Base-by-base conservation (phyloP, 129 eudicot genomes). In the Kitagawia praeruptora region DNA sequence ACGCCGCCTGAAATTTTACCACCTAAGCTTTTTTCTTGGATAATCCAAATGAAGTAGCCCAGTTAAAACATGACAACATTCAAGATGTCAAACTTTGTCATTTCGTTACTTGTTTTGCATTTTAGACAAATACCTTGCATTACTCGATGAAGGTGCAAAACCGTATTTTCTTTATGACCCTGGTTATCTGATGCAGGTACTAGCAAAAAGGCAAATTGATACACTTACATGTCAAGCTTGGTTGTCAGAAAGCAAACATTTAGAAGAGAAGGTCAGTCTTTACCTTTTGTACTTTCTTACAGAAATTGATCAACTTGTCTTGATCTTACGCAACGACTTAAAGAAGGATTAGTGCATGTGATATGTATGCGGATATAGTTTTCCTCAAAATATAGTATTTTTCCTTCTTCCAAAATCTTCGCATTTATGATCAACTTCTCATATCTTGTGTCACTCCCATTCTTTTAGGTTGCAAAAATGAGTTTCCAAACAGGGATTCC, bases 201-300 rank as follows among this genome's bases (percentile, higher is more conserved):
- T 89, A 80, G 99, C 96, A 8, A 81, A 80, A 86, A 85, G 91
- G 81, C 91, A 90, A 64, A 86, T 92, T 27, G 86, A 90, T 79
- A 42, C 82, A 66, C 89, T 92, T 75, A 92, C 99, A 56, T 85
- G 97, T 49, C 77, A 76, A 34, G 97, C 97, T 74, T 95, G 99
- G 97, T 84, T 88, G 39, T 76, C 82, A 16, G 89, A 82, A 81
- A 89, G 82, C 87, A 85, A 82, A 80, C 89, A 90, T 74, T 48
- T 87, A 10, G 94, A 90, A 79, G 92, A 87, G 82, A 93, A 90
- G 97, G 97, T 95, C 75, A 41, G 16, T 25, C 12, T 75, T 46
- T 51, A 75, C 58, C 47, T 44, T 44, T 6, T 19, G 27, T 8
- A 70, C n/a, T 71, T 73, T 28, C 51, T 41, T 23, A 37, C 1